Evolutionary conservation across 106 monocot species (phyloP).

Genomic region (Xerophyta viscosa): DNA sequence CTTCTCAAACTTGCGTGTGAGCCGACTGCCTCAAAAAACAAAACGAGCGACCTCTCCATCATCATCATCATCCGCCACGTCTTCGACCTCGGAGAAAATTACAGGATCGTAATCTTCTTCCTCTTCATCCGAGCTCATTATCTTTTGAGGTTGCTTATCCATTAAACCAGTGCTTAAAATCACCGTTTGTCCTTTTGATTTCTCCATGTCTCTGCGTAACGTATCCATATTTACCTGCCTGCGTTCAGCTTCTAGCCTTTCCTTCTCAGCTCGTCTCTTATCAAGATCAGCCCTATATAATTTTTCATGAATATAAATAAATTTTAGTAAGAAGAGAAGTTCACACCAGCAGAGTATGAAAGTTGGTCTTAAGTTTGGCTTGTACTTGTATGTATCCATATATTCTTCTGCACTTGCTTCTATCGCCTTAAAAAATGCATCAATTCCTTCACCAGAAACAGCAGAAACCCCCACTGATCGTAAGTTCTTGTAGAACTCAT

Average conservation of each 20-base stretch:
- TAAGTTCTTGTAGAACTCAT: conserved; percentile 94
- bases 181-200: conserved; percentile 76
- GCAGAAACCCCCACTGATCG: conserved; percentile 90
- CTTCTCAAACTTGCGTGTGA: too few relatives aligned
- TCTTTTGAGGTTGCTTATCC: conserved; percentile 34
- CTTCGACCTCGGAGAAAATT: conserved; percentile 52
- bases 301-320: too few relatives aligned
- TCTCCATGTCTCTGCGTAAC: conserved; percentile 71
- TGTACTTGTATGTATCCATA: conserved; percentile 89
- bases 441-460: conserved; percentile 74
- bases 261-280: conserved; percentile 82
- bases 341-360: too few relatives aligned
- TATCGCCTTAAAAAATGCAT: conserved; percentile 69
- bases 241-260: conserved; percentile 55
- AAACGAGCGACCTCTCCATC: conserved; percentile 82
- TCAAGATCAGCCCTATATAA: conserved; percentile 78
- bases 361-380: neutral
- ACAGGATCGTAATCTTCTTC: conserved; percentile 27
- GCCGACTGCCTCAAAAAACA: conserved; percentile 46
- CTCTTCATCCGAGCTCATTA: conserved; percentile 38
- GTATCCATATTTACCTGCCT: conserved; percentile 73
- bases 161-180: conserved; percentile 86
- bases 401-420: conserved; percentile 77
- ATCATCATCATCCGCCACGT: conserved; percentile 64
- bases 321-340: too few relatives aligned